These are phyloP conservation scores for Solanum aculeatissimum DNA, from an alignment of 305 asterid genomes.

Conservation along the genomic window DNA sequence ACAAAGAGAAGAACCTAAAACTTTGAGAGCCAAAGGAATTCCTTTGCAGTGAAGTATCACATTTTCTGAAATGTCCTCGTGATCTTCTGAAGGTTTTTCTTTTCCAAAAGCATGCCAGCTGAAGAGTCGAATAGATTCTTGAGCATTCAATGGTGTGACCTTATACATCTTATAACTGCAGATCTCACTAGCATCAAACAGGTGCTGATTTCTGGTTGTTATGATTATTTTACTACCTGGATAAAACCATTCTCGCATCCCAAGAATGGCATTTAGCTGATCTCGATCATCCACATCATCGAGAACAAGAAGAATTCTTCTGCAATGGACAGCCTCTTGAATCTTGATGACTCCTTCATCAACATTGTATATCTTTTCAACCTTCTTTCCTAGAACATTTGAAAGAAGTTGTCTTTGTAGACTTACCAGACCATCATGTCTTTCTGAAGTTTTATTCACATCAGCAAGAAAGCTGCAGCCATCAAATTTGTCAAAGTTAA, in stretches of 20 bases:
- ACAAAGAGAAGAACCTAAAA: constrained; percentile 3
- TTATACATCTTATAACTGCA: neutral
- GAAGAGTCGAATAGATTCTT: neutral
- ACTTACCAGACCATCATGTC: neutral
- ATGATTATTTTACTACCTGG: constrained; percentile 6
- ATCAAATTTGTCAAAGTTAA: neutral
- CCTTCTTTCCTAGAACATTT: neutral
- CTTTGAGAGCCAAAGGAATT: constrained; percentile 6
- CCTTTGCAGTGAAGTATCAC: constrained; percentile 1
- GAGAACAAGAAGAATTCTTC: constrained; percentile 4
- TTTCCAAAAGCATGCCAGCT: constrained; percentile 1
- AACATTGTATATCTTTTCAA: neutral
- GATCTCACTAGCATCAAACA: neutral
- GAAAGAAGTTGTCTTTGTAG: constrained; percentile 4
- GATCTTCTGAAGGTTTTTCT: neutral
- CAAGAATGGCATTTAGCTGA: neutral
- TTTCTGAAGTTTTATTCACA: neutral
- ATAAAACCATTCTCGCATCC: constrained; percentile 2
- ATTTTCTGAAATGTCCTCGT: neutral
- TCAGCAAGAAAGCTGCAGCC: constrained; percentile 4
- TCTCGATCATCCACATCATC: constrained; percentile 2
- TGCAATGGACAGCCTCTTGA: neutral
- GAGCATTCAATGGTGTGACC: neutral
- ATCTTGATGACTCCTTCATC: neutral
- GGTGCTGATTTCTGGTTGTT: constrained; percentile 1